Evolutionary conservation across 2,329 filamentous ascomycete genomes (phyloP).

Genomic region (Fusarium keratoplasticum): DNA sequence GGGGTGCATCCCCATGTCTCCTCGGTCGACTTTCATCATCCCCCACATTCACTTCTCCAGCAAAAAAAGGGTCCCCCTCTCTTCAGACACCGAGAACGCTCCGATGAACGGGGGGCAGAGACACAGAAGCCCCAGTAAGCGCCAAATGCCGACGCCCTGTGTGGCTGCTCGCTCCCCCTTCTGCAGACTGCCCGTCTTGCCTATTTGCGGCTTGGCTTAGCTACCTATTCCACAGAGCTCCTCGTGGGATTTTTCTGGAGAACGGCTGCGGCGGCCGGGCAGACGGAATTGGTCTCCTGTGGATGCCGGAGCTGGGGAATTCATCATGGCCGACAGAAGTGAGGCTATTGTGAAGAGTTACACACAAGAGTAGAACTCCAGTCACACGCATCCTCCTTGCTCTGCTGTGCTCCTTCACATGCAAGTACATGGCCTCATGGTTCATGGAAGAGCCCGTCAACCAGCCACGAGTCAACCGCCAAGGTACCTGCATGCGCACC

Average conservation of each 20-base stretch:
- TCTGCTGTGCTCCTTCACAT: not conserved
- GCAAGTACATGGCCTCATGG: not conserved
- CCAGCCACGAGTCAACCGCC: not conserved
- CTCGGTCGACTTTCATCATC: constrained; percentile 1
- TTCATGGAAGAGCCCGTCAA: not conserved
- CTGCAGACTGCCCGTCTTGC: not conserved
- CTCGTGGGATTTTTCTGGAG: not conserved
- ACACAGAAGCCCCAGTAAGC: not conserved
- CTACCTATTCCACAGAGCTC: not conserved
- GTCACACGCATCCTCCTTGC: not conserved
- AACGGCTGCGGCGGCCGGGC: constrained; percentile 22
- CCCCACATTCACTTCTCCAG: constrained; percentile 27
- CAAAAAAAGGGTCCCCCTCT: not conserved
- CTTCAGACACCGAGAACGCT: constrained; percentile 6
- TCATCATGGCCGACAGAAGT: not conserved
- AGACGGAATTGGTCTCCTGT: constrained; percentile 26
- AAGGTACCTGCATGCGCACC: constrained; percentile 16
- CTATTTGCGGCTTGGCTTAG: not conserved
- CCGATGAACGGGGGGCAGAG: not conserved
- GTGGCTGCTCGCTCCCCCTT: not conserved
- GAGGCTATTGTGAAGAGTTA: not conserved
- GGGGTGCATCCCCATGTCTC: constrained; percentile 17
- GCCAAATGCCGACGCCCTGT: not conserved
- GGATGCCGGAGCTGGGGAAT: not conserved
- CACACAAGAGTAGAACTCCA: not conserved